Evolutionary conservation across 495 filamentous ascomycete species (phyloP).

Genomic region (Extremus antarcticus): DNA sequence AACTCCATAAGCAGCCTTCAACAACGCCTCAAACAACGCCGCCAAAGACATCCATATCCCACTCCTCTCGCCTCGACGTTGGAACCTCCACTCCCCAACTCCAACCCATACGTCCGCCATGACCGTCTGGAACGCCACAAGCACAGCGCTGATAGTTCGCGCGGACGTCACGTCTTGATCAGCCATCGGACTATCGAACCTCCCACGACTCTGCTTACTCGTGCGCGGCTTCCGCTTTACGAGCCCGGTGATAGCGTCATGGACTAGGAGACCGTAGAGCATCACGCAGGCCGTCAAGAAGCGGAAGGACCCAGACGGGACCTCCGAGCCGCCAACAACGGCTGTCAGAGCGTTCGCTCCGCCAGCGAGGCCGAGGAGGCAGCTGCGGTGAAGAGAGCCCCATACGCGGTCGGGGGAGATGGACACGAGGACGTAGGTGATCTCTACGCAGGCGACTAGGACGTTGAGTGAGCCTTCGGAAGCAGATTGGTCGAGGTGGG

Average conservation of each 20-base stretch:
- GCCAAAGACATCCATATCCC: slow-evolving; percentile 50
- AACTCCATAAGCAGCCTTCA: slow-evolving; percentile 39
- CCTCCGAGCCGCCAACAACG: slow-evolving; percentile 64
- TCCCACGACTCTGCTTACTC: slow-evolving; percentile 35
- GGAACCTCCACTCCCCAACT: slow-evolving; percentile 72
- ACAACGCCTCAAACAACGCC: slow-evolving; percentile 55
- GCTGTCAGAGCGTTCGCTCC: slow-evolving; percentile 61
- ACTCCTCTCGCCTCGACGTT: slow-evolving; percentile 51
- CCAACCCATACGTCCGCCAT: slow-evolving; percentile 74
- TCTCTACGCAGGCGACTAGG: slow-evolving; percentile 64
- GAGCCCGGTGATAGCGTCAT: slow-evolving; percentile 61
- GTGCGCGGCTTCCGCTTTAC: slow-evolving; percentile 61
- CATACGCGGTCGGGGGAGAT: slow-evolving; percentile 75
- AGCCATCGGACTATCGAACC: slow-evolving; percentile 12
- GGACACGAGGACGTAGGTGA: slow-evolving; percentile 56
- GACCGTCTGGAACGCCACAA: slow-evolving; percentile 58
- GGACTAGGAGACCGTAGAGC: slow-evolving; percentile 62
- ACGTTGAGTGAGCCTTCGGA: slow-evolving; percentile 45
- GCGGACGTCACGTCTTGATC: slow-evolving; percentile 51
- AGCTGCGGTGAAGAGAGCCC: slow-evolving; percentile 74
- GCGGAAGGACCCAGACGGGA: slow-evolving; percentile 61
- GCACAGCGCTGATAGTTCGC: slow-evolving; percentile 59
- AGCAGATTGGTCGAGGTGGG: slow-evolving; percentile 44
- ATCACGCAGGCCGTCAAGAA: slow-evolving; percentile 61
- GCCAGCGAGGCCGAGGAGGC: slow-evolving; percentile 60